A percentile compares a stretch with the other conserved stretches of the same genome.
These are phyloP conservation scores for Salicornia ramosissima DNA, from an alignment of 148 eudicot genomes.

Conservation along the genomic window DNA sequence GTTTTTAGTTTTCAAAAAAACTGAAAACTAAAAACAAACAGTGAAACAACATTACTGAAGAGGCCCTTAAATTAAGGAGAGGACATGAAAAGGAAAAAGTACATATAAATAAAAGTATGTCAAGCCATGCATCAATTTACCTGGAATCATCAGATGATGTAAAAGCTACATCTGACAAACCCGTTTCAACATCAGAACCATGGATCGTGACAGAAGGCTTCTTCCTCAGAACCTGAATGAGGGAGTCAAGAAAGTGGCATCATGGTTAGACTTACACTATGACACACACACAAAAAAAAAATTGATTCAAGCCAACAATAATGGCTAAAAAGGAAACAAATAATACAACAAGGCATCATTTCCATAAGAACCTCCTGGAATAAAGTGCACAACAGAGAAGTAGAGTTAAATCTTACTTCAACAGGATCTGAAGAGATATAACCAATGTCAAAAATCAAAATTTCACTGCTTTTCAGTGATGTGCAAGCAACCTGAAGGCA, in stretches of 20 bases:
- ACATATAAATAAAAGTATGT: too few species aligned
- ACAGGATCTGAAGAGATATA: slow-evolving; percentile 66
- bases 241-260: slow-evolving; percentile 9
- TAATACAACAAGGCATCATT: not conserved
- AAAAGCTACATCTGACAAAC: slow-evolving; percentile 78
- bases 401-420: slow-evolving; percentile 41
- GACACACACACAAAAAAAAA: not conserved
- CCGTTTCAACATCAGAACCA: slow-evolving; percentile 46
- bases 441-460: slow-evolving; percentile 71
- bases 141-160: slow-evolving; percentile 54
- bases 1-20: too few species aligned
- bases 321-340: not conserved
- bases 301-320: not conserved
- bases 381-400: not conserved
- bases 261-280: not conserved
- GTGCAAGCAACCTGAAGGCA: slow-evolving; percentile 77
- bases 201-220: slow-evolving; percentile 51
- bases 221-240: slow-evolving; percentile 58
- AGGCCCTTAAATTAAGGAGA: too few species aligned
- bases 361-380: not conserved
- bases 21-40: too few species aligned
- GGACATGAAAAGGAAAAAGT: not conserved
- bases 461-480: slow-evolving; percentile 51
- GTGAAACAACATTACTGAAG: too few species aligned
- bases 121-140: slow-evolving; percentile 32